A percentile compares a stretch with the other conserved stretches of the same genome.
phyloP scores from a whole-genome alignment of 1,284 basidiomycete genomes.

The Inonotus obliquus region DNA sequence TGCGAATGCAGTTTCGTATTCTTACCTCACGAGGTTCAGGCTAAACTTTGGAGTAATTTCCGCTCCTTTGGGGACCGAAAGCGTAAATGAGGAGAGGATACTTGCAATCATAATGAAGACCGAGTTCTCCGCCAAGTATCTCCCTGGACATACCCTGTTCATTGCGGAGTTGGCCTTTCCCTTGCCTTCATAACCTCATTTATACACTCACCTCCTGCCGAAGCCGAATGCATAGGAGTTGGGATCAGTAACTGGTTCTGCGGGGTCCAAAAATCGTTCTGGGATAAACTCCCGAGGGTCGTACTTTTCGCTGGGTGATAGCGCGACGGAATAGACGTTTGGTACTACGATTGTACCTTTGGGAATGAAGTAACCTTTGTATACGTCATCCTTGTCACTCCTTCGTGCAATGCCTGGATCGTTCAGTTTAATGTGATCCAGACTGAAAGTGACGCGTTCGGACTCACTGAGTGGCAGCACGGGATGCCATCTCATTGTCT shows the following conservation, averaged over 20 bases:
- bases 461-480: slow-evolving; percentile 30
- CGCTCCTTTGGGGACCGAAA: slow-evolving; percentile 19
- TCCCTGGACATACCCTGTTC: slow-evolving; percentile 28
- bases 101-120: slow-evolving; percentile 45
- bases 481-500: slow-evolving; percentile 36
- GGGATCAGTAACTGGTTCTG: neutral
- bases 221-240: slow-evolving; percentile 1
- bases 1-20: neutral
- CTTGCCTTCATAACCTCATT: neutral
- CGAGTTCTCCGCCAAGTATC: slow-evolving; percentile 44
- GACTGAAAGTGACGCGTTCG: neutral
- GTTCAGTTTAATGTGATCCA: neutral
- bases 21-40: neutral
- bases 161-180: neutral
- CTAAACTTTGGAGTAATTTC: neutral
- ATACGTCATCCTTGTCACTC: slow-evolving; percentile 13
- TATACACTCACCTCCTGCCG: slow-evolving; percentile 1
- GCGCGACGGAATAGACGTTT: slow-evolving; percentile 13
- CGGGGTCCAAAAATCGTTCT: slow-evolving; percentile 22
- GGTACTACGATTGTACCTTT: slow-evolving; percentile 17
- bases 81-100: slow-evolving; percentile 38
- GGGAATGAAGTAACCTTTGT: slow-evolving; percentile 17
- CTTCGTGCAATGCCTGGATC: slow-evolving; percentile 20
- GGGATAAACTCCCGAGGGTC: slow-evolving; percentile 28
- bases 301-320: neutral